Evolutionary conservation across 768 basidiomycete species (phyloP), one percentile per base, ranked within the genome.

Genomic region (Hygrophorus russula): DNA sequence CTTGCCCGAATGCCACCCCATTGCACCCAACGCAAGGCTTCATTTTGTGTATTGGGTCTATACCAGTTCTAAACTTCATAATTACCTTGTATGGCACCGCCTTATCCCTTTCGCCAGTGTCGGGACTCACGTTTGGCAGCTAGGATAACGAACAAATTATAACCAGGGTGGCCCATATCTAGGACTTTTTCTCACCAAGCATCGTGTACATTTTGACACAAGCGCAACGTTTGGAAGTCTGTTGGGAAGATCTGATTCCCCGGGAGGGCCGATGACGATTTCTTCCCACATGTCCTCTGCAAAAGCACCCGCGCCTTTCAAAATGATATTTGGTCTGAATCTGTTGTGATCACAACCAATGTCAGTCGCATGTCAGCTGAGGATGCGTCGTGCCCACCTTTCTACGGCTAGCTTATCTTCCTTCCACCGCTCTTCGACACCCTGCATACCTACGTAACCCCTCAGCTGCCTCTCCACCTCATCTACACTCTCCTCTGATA

Each of bases 31-130:
- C 65, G 52, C 80, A 86, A 1, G 83, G 67, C 50, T 68, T 70
- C 60, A 64, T 59, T 46, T 66, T 66, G 1, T 64, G 51, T 15
- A 46, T 53, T 0, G 73, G 71, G 54, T 82, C 75, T 40, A 80
- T 43, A 13, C 78, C 76, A 24, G 58, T 73, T 30, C 84, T 73
- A 57, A 82, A 80, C 63, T 81, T 84, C 73, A 78, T 78, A 8
- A 86, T 54, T 5, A 78, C 72, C 59, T 88, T 85, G 61, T 66
- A 84, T 4, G 85, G 85, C 3, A 88, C 83, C 0, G 82, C 80
- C 12, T 67, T 68, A 52, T 89, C 84, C 14, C 76, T 71, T 14
- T 70, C 57, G 24, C 83, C 85, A 3, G 76, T 79, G 33, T 65
- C 62, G 0, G 80, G 71, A 52, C 75, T 73, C 12, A 88, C 73